Percentiles rank a stretch among this genome's conserved stretches.
Conservation (phyloP, 1,139 yeast species). For the Saccharomyces hybrid region DNA sequence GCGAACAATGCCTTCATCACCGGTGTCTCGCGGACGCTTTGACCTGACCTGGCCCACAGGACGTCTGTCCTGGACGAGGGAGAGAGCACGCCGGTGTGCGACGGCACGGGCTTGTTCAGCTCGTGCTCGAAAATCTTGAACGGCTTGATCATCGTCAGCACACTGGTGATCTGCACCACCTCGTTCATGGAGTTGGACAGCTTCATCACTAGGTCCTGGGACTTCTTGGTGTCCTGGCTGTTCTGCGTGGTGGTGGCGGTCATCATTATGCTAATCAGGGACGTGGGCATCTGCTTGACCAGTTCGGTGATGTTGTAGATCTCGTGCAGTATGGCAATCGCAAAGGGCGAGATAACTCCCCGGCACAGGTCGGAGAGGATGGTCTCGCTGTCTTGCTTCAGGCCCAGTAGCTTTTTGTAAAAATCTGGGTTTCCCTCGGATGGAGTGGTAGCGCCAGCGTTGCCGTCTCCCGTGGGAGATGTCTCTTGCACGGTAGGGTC, state of each 20-base stretch:
- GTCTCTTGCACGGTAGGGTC: neutral
- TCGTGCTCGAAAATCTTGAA: slow-evolving; percentile 25
- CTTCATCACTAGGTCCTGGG: slow-evolving; percentile 25
- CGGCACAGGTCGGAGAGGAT: slow-evolving; percentile 12
- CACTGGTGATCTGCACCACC: slow-evolving; percentile 27
- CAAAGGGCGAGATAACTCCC: slow-evolving; percentile 27
- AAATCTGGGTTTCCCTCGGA: slow-evolving; percentile 15
- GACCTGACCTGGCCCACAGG: neutral
- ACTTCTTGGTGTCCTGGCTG: slow-evolving; percentile 4
- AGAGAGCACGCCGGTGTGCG: slow-evolving; percentile 4
- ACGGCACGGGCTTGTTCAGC: slow-evolving; percentile 6
- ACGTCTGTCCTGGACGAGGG: neutral
- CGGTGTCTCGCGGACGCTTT: neutral
- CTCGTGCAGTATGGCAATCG: slow-evolving; percentile 23
- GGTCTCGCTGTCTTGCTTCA: slow-evolving; percentile 21
- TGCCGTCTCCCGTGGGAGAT: neutral
- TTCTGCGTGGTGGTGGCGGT: slow-evolving; percentile 10
- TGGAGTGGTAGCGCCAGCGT: neutral
- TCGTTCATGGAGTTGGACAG: slow-evolving; percentile 30
- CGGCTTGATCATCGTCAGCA: slow-evolving; percentile 26
- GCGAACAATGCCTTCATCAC: slow-evolving; percentile 2
- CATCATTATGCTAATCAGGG: slow-evolving; percentile 25
- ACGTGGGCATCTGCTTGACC: slow-evolving; percentile 27
- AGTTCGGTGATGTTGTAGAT: slow-evolving; percentile 23
- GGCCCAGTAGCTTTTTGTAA: slow-evolving; percentile 24